Evolutionary conservation across 768 basidiomycete species (phyloP), one percentile per base, ranked within the genome.

Genomic region (Albatrellus ellisii): DNA sequence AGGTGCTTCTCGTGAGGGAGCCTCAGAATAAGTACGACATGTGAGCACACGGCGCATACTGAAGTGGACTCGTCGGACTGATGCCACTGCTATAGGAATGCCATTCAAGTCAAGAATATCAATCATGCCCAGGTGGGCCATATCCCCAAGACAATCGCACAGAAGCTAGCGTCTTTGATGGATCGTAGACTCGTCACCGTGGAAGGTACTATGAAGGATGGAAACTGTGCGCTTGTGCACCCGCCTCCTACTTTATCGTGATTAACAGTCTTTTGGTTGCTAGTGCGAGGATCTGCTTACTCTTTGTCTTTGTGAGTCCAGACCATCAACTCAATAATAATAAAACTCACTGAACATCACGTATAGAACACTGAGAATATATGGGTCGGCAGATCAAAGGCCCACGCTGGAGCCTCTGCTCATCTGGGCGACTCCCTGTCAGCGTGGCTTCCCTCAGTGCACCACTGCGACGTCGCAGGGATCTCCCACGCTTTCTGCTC

Each of bases 31-130:
- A 21, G 33, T 81, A 79, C 54, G 89, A 91, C 45, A 63, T 66
- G 82, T 78, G 52, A 31, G 59, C 36, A 11, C 24, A 12, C 27
- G 28, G 29, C 6, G 20, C 8, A 7, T 7, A 20, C 11, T 35
- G 10, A 26, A 17, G 4, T 14, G 17, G 22, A 33, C 22, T 17
- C 6, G 26, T 4, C 10, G 41, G n/a, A 32, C 36, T 26, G 1
- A 35, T 14, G 15, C 26, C 4, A 34, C 12, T 21, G 27, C 14
- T 15, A 40, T 41, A 85, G 80, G 22, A 85, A 87, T 57, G 80
- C 83, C 2, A 78, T 88, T 20, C 74, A 85, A 63, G 87, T 91
- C 21, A 67, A 72, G 55, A 92, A 92, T 53, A 87, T 89, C 31
- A 65, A 69, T 2, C 64, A 67, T 1, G 62, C 62, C 10, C 81